Evolutionary conservation across 768 basidiomycete genomes (phyloP), one percentile per base, ranked within the genome.

Genomic region (Leucogyrophana mollusca): DNA sequence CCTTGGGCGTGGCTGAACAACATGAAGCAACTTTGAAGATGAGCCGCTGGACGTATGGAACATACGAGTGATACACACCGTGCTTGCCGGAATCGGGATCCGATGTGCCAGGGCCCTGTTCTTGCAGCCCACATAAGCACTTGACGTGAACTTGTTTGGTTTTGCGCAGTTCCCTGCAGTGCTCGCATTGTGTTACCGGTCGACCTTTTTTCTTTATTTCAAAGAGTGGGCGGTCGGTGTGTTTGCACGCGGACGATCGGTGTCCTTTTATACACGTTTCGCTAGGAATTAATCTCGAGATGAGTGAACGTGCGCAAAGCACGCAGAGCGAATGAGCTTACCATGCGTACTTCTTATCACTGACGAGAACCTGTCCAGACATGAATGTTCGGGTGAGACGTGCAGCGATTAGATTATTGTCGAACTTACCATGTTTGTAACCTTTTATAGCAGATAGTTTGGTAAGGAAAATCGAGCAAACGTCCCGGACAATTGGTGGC

Each of bases 231-330:
- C 93, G 80, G 64, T 93, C 90, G 43, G 82, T 86, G 63, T 95
- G 93, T 60, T 82, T 85, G 70, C 93, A 95, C 23, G 83, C 78
- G 13, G 90, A 90, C 13, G 92, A 94, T 40, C 93, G 82, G 68
- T 95, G 92, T 14, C 92, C 93, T 70, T 93, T 93, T 68, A 94
- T 94, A 72, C 93, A 95, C 55, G 90, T 87, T 73, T 89, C 89
- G 66, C 91, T 92, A 56, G 18, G 49, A 40, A 36, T 6, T 38
- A n/a, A 17, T 30, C n/a, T 22, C 43, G 41, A 34, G 34, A 45
- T 45, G 49, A 46, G 33, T 46, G 46, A 45, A 45, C n/a, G 45
- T 39, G 35, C 34, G 11, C 13, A n/a, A 17, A n/a, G 21, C n/a
- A 39, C 13, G 40, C 27, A 22, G 14, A n/a, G 43, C 34, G 41